A percentile compares a stretch with the other conserved stretches of the same genome.
phyloP scores from a whole-genome alignment of 2,329 filamentous ascomycete genomes.

The Phaeosphaeriaceae sp. region DNA sequence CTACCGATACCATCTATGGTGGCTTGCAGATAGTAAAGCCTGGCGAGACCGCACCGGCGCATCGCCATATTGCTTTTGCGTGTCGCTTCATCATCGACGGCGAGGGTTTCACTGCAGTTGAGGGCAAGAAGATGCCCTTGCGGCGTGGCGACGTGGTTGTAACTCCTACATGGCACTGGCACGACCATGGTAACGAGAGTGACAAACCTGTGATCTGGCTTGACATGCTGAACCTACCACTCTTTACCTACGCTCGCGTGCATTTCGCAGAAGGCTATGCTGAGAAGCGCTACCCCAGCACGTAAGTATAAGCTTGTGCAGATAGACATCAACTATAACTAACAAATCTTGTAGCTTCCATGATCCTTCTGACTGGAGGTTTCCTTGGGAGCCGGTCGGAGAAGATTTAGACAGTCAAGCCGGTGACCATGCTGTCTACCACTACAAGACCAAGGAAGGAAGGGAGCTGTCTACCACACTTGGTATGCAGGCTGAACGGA shows the following conservation, averaged over 20 bases:
- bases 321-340: neutral
- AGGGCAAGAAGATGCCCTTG: slow-evolving; percentile 60
- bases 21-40: slow-evolving; percentile 64
- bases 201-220: slow-evolving; percentile 62
- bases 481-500: slow-evolving; percentile 55
- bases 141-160: slow-evolving; percentile 61
- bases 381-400: slow-evolving; percentile 53
- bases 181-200: slow-evolving; percentile 65
- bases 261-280: slow-evolving; percentile 61
- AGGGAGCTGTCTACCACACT: slow-evolving; percentile 54
- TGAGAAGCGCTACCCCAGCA: slow-evolving; percentile 57
- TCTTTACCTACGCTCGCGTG: slow-evolving; percentile 57
- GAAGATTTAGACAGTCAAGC: slow-evolving; percentile 42
- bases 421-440: slow-evolving; percentile 35
- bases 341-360: slow-evolving; percentile 48
- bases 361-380: slow-evolving; percentile 17
- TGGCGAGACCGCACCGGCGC: slow-evolving; percentile 61
- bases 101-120: slow-evolving; percentile 63
- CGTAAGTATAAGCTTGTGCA: slow-evolving; percentile 16
- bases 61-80: slow-evolving; percentile 63
- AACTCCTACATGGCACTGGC: slow-evolving; percentile 65
- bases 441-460: slow-evolving; percentile 44
- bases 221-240: slow-evolving; percentile 61
- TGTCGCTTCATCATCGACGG: slow-evolving; percentile 65
- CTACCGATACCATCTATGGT: slow-evolving; percentile 64